These are phyloP conservation scores for Trichoderma sp. DNA, from an alignment of 2,329 filamentous ascomycete species.

Conservation along the genomic window DNA sequence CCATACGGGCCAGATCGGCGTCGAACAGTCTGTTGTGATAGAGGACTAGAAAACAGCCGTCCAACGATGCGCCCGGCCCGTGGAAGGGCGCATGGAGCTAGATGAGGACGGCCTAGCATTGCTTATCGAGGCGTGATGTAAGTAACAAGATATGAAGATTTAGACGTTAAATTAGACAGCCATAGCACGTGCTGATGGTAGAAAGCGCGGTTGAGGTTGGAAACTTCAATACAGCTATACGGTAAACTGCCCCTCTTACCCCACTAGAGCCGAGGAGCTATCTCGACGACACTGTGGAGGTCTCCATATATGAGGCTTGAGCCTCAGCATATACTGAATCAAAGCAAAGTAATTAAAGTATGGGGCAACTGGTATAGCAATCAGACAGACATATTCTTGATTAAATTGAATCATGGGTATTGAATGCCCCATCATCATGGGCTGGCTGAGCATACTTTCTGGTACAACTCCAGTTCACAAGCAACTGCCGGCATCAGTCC, in stretches of 20 bases:
- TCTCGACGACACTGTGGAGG: neutral
- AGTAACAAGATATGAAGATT: neutral
- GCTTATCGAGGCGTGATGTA: neutral
- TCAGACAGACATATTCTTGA: neutral
- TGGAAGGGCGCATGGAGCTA: neutral
- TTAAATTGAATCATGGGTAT: neutral
- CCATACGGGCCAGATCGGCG: slow-evolving; percentile 69
- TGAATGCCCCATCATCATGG: neutral
- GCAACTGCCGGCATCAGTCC: neutral
- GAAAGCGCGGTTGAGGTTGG: neutral
- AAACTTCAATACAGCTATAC: neutral
- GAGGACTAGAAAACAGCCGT: slow-evolving; percentile 18
- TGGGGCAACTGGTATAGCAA: neutral
- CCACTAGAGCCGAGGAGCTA: slow-evolving; percentile 4
- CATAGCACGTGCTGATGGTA: neutral
- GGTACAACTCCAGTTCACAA: neutral
- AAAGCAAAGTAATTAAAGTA: neutral
- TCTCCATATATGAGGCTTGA: neutral
- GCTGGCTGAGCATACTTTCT: neutral
- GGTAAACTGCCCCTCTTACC: slow-evolving; percentile 3
- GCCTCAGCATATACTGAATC: neutral
- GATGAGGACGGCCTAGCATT: slow-evolving; percentile 2
- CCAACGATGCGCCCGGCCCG: neutral
- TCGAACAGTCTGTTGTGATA: slow-evolving; percentile 43
- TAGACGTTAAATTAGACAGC: neutral